Base-by-base conservation (phyloP, 2,329 filamentous ascomycete genomes). In the Aureobasidium vineae region DNA sequence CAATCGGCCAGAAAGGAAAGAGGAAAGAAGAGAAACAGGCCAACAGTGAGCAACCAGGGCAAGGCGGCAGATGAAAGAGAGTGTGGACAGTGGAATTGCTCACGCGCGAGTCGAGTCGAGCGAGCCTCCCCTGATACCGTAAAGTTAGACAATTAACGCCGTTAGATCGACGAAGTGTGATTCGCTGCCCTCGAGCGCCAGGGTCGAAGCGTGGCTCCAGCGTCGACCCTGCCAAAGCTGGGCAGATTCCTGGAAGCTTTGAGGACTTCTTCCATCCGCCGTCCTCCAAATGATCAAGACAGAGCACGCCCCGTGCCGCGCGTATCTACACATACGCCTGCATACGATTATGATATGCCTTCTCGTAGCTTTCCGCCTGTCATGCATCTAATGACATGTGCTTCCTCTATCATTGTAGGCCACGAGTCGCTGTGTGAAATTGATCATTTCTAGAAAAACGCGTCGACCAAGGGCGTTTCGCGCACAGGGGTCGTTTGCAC, bases 121-220 rank as follows among this genome's bases (percentile, higher is more conserved):
- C 54, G 53, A 59, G 56, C 57, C 41, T 41, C 57, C 57, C 57
- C 57, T 61, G 57, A 59, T 59, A 59, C 40, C 54, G 40, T 40
- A 59, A 59, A 59, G 38, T 59, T 59, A 45, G 38, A 45, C 56
- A 59, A 47, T 59, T 45, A 59, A 59, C 53, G 56, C 56, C 56
- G 56, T 59, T 43, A 23, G 19, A 59, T 31, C 21, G 36, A 15
- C 36, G 13, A 4, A 49, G 10, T 31, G 28, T 61, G 57, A 61
- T 61, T 61, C 23, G 54, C 28, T 56, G 33, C 33, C n/a, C 36
- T n/a, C 5, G 53, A 6, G 36, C 53, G 33, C 38, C 26, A 45
- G 36, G 53, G 33, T 57, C 53, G n/a, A 19, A 57, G 21, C 36
- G 36, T 59, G 54, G 40, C 40, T 26, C 54, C 23, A 7, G 54